Percentiles rank a stretch among this genome's conserved stretches.
Conservation (phyloP, 371 early-diverging fungal genomes). For the Dinochytrium kinnereticum region DNA sequence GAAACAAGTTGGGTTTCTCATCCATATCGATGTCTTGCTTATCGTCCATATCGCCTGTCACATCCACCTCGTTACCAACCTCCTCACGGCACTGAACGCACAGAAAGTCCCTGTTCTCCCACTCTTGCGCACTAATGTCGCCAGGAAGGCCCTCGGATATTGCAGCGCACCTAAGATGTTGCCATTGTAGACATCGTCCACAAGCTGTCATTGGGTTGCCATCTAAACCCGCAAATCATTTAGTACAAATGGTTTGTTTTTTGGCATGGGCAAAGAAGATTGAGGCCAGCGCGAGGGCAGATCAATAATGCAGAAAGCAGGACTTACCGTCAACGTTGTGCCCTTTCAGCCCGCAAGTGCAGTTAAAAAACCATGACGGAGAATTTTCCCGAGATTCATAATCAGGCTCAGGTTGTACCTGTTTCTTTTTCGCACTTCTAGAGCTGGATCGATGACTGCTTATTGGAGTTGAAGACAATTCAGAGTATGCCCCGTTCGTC, state of each 20-base stretch:
- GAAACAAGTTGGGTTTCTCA: too few species aligned
- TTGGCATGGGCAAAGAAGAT: too few species aligned
- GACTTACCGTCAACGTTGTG: conserved; percentile 44
- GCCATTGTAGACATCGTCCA: conserved; percentile 71
- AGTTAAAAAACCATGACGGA: conserved; percentile 43
- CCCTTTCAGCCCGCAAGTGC: conserved; percentile 45
- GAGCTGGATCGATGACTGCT: too few species aligned
- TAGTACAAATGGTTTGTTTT: too few species aligned
- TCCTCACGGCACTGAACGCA: not conserved
- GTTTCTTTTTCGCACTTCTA: not conserved
- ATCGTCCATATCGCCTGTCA: not conserved
- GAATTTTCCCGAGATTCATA: conserved; percentile 52
- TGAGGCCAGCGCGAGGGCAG: too few species aligned
- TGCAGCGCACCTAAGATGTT: conserved; percentile 68
- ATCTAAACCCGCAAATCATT: conserved; percentile 48
- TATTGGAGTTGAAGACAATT: too few species aligned
- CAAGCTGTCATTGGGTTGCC: conserved; percentile 79
- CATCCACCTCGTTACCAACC: not conserved
- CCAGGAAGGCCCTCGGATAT: not conserved
- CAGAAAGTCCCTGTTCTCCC: not conserved
- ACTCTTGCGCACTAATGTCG: not conserved
- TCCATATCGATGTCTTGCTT: not conserved
- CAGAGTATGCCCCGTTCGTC: too few species aligned
- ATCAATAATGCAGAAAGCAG: not conserved
- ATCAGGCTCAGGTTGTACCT: conserved; percentile 3